phyloP scores from a whole-genome alignment of 805 yeast species.

The Candida berthetii region DNA sequence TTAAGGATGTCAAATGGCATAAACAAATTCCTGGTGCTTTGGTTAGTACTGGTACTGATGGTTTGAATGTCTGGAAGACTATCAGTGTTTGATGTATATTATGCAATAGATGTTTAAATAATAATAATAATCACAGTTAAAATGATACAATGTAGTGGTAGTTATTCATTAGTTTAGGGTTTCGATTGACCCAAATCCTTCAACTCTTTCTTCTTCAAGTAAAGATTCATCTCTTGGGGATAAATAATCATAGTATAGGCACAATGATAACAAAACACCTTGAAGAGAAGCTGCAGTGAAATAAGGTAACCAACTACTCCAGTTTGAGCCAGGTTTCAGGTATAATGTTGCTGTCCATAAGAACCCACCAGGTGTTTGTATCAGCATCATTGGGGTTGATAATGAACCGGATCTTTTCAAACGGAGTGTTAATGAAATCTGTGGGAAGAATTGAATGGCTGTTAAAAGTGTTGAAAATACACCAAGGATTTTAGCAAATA shows the following conservation, averaged over 20 bases:
- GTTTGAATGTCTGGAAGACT: constrained; percentile 92
- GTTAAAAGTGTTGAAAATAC: constrained; percentile 58
- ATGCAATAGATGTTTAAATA: background rate
- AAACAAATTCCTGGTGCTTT: constrained; percentile 93
- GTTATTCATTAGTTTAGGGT: background rate
- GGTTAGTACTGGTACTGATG: constrained; percentile 93
- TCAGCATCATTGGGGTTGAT: constrained; percentile 73
- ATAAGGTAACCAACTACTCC: constrained; percentile 87
- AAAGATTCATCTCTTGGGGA: background rate
- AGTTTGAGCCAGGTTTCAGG: constrained; percentile 66
- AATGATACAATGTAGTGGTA: no score
- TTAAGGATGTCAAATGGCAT: constrained; percentile 98
- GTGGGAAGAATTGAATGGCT: constrained; percentile 73
- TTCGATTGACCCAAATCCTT: background rate
- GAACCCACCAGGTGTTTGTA: constrained; percentile 89
- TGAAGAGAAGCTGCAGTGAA: constrained; percentile 68
- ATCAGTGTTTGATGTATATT: constrained; percentile 63
- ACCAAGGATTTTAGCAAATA: constrained; percentile 58
- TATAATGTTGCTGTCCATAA: constrained; percentile 71
- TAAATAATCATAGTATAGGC: constrained; percentile 41
- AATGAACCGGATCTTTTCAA: constrained; percentile 77
- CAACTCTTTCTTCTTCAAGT: background rate
- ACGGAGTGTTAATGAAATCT: constrained; percentile 59
- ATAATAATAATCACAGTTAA: no score
- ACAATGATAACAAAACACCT: constrained; percentile 52